phyloP scores from a whole-genome alignment of 2,329 filamentous ascomycete genomes.

The Ustulina deusta region DNA sequence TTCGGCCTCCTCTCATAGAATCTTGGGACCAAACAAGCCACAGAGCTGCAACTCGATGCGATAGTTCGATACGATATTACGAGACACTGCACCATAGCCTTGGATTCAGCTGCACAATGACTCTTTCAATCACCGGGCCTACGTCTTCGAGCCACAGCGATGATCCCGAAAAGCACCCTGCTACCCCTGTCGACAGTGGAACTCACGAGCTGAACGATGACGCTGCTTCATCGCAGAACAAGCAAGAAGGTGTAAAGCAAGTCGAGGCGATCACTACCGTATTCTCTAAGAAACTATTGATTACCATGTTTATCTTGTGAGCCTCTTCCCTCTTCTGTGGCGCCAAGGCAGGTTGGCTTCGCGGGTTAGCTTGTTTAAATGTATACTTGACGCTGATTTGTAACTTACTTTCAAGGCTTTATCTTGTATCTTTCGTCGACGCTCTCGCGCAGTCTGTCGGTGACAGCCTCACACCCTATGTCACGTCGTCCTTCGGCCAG shows the following conservation, averaged over 20 bases:
- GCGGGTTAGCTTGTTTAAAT: neutral
- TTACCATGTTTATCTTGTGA: conserved; percentile 55
- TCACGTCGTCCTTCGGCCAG: conserved; percentile 72
- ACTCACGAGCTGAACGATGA: conserved; percentile 28
- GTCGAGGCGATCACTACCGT: conserved; percentile 55
- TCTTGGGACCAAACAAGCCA: neutral
- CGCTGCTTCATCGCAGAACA: conserved; percentile 46
- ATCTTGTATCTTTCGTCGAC: conserved; percentile 56
- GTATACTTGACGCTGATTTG: neutral
- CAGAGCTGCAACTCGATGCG: neutral
- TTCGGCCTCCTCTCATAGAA: neutral
- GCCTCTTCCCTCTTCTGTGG: conserved; percentile 28
- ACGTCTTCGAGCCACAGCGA: conserved; percentile 9
- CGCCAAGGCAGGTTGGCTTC: neutral
- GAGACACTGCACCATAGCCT: neutral
- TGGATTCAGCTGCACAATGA: conserved; percentile 1
- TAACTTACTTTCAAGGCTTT: conserved; percentile 50
- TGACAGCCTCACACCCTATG: conserved; percentile 69
- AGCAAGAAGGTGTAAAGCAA: conserved; percentile 55
- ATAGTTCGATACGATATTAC: neutral
- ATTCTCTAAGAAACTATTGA: conserved; percentile 49
- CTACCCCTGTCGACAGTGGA: conserved; percentile 8
- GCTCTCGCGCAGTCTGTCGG: conserved; percentile 54
- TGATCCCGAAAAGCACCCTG: conserved; percentile 19
- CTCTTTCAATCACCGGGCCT: conserved; percentile 11